These are phyloP conservation scores for Eucalyptus leucophloia DNA, from an alignment of 345 rosid species.

Conservation along the genomic window DNA sequence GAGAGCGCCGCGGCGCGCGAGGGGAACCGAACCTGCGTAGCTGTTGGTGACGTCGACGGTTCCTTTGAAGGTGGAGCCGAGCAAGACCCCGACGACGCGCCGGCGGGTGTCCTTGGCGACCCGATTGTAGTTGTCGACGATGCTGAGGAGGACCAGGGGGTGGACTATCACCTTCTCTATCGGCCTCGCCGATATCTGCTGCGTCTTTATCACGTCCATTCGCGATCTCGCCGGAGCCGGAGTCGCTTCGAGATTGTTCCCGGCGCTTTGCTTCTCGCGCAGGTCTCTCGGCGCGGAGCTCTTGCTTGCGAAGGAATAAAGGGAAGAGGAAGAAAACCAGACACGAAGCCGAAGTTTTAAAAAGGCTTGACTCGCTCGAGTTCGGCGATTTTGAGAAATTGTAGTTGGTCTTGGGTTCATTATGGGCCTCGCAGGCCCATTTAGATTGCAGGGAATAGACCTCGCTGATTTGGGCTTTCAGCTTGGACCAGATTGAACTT, in stretches of 20 bases:
- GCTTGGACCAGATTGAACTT: background rate
- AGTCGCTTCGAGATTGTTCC: background rate
- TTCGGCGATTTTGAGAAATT: background rate
- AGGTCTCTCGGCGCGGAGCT: background rate
- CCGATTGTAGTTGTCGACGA: constrained; percentile 91
- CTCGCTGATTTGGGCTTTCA: background rate
- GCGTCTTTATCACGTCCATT: constrained; percentile 94
- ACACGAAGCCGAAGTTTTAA: background rate
- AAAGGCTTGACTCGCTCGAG: background rate
- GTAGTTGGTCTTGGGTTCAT: background rate
- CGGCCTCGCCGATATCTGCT: constrained; percentile 66
- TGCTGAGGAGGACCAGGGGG: constrained; percentile 90
- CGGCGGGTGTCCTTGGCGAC: constrained; percentile 87
- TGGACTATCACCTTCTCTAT: constrained; percentile 92
- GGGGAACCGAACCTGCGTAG: constrained; percentile 51
- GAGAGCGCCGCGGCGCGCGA: background rate
- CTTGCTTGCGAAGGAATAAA: background rate
- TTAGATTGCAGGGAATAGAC: background rate
- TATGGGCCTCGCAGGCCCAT: background rate
- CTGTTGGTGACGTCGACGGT: constrained; percentile 86
- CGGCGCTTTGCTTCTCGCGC: background rate
- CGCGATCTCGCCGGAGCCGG: background rate
- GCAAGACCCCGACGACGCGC: constrained; percentile 79
- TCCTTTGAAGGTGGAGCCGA: constrained; percentile 70
- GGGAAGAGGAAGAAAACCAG: background rate